Conservation (phyloP, 352 stramenopile genomes). For the Pythium coloratum region DNA sequence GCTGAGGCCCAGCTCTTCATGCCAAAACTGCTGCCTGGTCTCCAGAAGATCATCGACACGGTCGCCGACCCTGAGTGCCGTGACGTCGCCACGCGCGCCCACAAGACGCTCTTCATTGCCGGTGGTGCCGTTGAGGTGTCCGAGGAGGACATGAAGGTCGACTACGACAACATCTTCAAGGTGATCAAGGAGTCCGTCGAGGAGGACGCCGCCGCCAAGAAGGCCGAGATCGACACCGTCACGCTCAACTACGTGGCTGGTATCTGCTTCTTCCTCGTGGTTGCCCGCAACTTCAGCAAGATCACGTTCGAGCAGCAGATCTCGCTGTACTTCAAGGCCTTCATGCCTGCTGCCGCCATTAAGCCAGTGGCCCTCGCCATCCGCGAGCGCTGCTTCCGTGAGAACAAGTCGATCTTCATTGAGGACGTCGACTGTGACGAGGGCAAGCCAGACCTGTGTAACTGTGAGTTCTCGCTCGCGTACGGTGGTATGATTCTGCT, state of each 20-base stretch:
- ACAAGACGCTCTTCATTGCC: conserved; percentile 93
- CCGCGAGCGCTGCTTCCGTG: conserved; percentile 86
- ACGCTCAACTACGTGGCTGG: conserved; percentile 89
- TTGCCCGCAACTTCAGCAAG: conserved; percentile 94
- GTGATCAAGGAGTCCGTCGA: conserved; percentile 82
- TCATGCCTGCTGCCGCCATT: conserved; percentile 59
- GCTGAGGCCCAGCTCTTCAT: conserved; percentile 97
- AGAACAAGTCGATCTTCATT: conserved; percentile 90
- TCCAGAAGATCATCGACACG: conserved; percentile 96
- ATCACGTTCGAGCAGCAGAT: conserved; percentile 94
- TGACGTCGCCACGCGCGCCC: conserved; percentile 93
- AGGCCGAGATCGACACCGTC: conserved; percentile 89
- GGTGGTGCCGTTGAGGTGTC: conserved; percentile 92
- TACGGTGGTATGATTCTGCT: conserved; percentile 93
- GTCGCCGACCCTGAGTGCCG: conserved; percentile 97
- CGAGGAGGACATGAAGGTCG: conserved; percentile 91
- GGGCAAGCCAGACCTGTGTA: conserved; percentile 96
- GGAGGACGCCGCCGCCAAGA: conserved; percentile 71
- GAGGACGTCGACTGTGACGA: conserved; percentile 97
- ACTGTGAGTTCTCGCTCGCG: conserved; percentile 99
- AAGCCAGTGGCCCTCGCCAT: conserved; percentile 74
- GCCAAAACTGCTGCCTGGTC: conserved; percentile 95
- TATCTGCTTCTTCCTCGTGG: conserved; percentile 84
- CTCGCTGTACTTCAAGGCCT: conserved; percentile 85
- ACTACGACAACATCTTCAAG: conserved; percentile 83